Evolutionary conservation across 1,284 basidiomycete species (phyloP), one percentile per base, ranked within the genome.

Genomic region (Psilocybe mexicana): DNA sequence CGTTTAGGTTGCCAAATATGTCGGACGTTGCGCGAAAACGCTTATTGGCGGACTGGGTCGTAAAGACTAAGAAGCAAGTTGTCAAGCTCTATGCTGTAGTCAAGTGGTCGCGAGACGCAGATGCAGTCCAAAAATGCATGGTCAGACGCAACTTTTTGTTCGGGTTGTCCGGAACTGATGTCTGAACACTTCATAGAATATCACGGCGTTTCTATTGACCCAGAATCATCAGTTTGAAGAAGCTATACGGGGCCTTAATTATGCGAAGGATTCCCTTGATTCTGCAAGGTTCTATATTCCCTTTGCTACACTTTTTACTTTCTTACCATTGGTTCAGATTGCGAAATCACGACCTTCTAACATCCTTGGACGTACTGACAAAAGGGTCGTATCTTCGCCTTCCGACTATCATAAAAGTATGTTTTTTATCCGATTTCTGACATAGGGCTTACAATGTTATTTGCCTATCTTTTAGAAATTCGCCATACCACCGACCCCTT

Each of bases 261-360:
- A 83, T 63, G 83, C 85, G 1, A 88, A 85, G 63, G 83, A 88
- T 57, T 79, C 78, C 52, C 70, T 91, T 63, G 87, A 90, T 67
- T 81, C 86, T 49, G 85, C 87, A 54, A 83, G 88, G 88, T 86
- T 69, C 62, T 40, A 46, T 42, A 14, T 8, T 47, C n/a, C 11
- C 11, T 14, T 26, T 11, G 11, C 30, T 23, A 36, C 48, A 33
- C 48, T 45, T 24, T 10, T 45, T n/a, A 8, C 42, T 52, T 23
- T 52, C 57, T 55, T 26, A 43, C 24, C 23, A 12, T 35, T 53
- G 24, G n/a, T 25, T 6, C 24, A 92, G 93, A 69, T 81, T 93
- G 24, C 84, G 93, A 55, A 96, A 95, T 69, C 92, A 94, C 63
- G 94, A 96, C 70, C 77, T 96, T n/a, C 78, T 93, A 10, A 94